Evolutionary conservation across 2,329 filamentous ascomycete species (phyloP).

Genomic region (Aureobasidium lini): DNA sequence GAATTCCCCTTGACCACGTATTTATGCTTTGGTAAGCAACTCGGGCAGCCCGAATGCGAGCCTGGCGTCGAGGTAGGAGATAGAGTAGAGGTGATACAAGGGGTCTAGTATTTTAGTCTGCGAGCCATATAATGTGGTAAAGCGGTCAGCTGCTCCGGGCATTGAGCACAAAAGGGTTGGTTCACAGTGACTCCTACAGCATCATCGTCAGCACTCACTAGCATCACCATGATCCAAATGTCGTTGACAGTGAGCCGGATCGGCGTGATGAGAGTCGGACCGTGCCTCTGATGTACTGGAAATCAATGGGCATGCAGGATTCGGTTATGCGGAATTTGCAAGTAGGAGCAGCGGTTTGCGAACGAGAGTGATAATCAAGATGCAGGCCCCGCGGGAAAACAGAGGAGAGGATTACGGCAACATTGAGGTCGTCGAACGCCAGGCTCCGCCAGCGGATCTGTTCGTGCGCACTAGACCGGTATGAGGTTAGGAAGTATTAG

Average conservation of each 20-base stretch:
- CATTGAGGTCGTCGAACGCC: background rate
- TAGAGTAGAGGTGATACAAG: constrained; percentile 1
- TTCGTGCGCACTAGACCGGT: background rate
- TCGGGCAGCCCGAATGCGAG: background rate
- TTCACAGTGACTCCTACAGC: background rate
- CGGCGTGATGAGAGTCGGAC: constrained; percentile 7
- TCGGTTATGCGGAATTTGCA: background rate
- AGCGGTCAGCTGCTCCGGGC: constrained; percentile 9
- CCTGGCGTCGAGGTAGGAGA: background rate
- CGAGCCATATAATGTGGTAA: background rate
- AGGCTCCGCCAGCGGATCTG: constrained; percentile 10
- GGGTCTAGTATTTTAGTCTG: background rate
- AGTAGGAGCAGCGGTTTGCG: background rate
- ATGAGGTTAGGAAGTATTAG: background rate
- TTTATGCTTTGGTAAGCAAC: background rate
- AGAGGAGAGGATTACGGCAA: background rate
- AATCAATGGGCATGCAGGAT: constrained; percentile 2
- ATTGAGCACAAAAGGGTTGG: background rate
- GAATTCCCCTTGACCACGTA: background rate
- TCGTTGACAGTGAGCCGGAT: background rate
- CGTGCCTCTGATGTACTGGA: background rate
- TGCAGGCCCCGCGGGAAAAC: constrained; percentile 5
- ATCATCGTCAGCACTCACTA: background rate
- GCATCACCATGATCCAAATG: background rate
- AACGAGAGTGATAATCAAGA: background rate